Evolutionary conservation across 108 stramenopile genomes (phyloP), one percentile per base, ranked within the genome.

Genomic region (Pseudonitzschia multistriata): DNA sequence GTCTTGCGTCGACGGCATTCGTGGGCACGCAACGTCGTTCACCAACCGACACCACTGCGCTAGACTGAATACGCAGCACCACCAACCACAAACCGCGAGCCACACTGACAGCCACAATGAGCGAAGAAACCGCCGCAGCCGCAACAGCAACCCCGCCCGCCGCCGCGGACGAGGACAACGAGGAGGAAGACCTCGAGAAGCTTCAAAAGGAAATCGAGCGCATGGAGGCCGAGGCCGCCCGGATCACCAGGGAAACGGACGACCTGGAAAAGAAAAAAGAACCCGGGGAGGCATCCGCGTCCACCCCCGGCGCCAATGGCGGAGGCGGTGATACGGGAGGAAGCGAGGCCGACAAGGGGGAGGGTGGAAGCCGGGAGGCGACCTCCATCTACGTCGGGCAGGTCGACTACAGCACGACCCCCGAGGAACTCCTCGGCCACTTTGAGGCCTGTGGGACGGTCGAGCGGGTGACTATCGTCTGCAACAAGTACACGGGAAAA

Each of bases 381-480:
- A 54, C 49, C 53, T 88, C 88, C 6, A 83, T 96, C 66, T 98
- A 97, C 80, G 98, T 99, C 7, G 98, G 98, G 5, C 97, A 99
- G 75, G 96, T 99, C 27, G 96, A 98, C 67, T 98, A 99, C 83
- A 85, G 92, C 15, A 81, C 96, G 5, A 97, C 95, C 6, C 95
- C 97, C 1, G 97, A 97, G 73, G 97, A 99, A 66, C 72, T 99
- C 35, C 83, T 96, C 59, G 73, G 88, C 3, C 97, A 98, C 77
- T 99, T 99, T 82, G 85, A 92, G 72, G 85, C 86, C 0, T 99
- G 98, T 74, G 98, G 97, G 13, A 92, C 90, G 11, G 93, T 99
- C 35, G 96, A 98, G 67, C 85, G 98, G n/a, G 95, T 99, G 3
- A 99, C 98, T 27, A 99, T 99, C 72, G 91, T 96, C 24, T 98